Evolutionary conservation across 1,284 basidiomycete genomes (phyloP), one percentile per base, ranked within the genome.

Genomic region (Irpex sp.): DNA sequence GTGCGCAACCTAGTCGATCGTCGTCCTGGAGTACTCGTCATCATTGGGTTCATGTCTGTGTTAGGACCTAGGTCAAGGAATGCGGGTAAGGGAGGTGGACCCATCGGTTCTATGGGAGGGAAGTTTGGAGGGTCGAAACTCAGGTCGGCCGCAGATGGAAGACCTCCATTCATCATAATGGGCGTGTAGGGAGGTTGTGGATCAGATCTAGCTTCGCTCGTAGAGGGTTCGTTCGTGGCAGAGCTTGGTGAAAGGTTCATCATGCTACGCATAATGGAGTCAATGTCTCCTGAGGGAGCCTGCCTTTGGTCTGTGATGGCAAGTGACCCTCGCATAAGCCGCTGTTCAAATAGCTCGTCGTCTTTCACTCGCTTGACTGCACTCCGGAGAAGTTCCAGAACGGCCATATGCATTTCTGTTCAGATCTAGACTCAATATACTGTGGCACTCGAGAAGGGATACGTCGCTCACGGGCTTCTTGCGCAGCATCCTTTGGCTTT

Each of bases 211-310:
- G 52, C 23, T 0, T 18, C 35, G 49, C n/a, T 21, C 42, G 39
- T 8, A 28, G 37, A 9, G 21, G 39, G 45, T 6, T 19, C 47
- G 28, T 47, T 42, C 19, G 49, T 21, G 39, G 37, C 14, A 6
- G 42, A 45, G 18, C 52, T 39, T 33, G 60, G 45, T 16, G 56
- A 19, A 14, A 48, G 45, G n/a, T 39, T 55, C 73, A 77, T 85
- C 81, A 90, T 84, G 67, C 81, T 82, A 39, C 76, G 79, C 82
- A 91, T 83, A 64, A 91, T 80, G 10, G 71, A 68, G 69, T 88
- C 86, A 57, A 90, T 78, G 63, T 87, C 81, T 45, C 75, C 76
- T 10, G 86, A 78, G 12, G 80, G 77, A 1, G 83, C 79, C 49
- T 80, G 78, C 5, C 76, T 75, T 59, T 85, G 82, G 47, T 82